Base-by-base conservation (phyloP, 202 grass and related monocot species). In the Setaria italica region DNA sequence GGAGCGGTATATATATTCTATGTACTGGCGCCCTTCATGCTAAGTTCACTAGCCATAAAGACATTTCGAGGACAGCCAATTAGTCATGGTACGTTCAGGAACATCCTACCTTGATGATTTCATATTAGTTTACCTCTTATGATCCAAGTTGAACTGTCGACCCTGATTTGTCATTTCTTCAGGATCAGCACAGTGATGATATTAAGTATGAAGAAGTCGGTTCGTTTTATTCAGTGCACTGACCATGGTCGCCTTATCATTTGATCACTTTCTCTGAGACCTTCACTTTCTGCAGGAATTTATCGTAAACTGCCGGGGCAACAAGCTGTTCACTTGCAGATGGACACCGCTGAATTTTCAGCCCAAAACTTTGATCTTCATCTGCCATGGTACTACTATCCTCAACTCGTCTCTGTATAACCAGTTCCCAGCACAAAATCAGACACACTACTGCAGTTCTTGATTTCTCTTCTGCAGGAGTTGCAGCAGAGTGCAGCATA, bases 171-270 rank as follows among this genome's bases (percentile, higher is more conserved):
- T 46, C 9, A 20, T 67, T 65, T 83, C 80, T 85, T 60, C 67
- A 88, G 88, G 82, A 72, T 34, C 54, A 80, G 30, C 20, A 1
- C 25, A 67, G 46, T 16, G 62, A 79, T n/a, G 30, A 78, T 51
- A 25, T 88, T 16, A 90, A 65, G 50, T 97, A 97, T 37, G 85
- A 97, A 80, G 94, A 97, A 91, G 91, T 97, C 19, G 14, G 83
- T 35, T 43, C 37, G 59, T 48, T 63, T 48, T 14, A 16, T 11
- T 7, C 9, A 7, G 2, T 50, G 57, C 55, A 35, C 3, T 32
- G 34, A 53, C 2, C 3, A 46, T 41, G 15, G 32, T 39, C 16
- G 7, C 10, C 15, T 78, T 13, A 33, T 56, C 14, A 11, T 59
- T 47, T n/a, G 29, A 2, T 55, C 29, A 7, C 9, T 29, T 35